These are phyloP conservation scores for Patellifolia procumbens DNA, from an alignment of 179 eudicot genomes.

Conservation along the genomic window DNA sequence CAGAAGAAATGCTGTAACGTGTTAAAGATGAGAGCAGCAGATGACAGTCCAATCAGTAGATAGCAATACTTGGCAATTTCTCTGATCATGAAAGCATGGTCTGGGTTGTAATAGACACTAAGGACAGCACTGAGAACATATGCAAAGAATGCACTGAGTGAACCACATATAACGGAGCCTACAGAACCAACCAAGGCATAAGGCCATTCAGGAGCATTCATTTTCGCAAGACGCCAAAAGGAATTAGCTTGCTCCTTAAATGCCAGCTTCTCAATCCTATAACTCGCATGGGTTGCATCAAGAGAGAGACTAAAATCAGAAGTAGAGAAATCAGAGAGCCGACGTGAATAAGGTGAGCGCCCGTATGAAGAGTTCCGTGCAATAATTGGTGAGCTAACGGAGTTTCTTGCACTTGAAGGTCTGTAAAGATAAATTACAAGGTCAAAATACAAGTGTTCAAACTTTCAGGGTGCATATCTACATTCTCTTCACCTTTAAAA, in stretches of 20 bases:
- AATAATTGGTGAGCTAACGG: constrained; percentile 95
- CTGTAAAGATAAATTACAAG: constrained; percentile 40
- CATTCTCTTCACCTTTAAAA: too few species aligned
- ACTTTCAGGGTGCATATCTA: too few species aligned
- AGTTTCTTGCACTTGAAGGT: constrained; percentile 99
- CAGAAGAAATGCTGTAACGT: constrained; percentile 91
- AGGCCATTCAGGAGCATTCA: constrained; percentile 97
- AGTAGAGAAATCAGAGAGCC: constrained; percentile 94
- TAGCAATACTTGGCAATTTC: constrained; percentile 89
- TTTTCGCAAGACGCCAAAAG: constrained; percentile 88
- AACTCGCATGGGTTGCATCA: constrained; percentile 64
- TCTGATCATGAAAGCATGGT: constrained; percentile 75
- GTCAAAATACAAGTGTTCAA: not conserved
- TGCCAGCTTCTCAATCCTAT: constrained; percentile 78
- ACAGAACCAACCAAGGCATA: constrained; percentile 80
- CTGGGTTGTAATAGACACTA: constrained; percentile 85
- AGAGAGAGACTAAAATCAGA: constrained; percentile 85
- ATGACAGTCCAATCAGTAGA: constrained; percentile 83
- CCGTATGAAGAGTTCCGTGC: constrained; percentile 94
- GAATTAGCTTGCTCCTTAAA: constrained; percentile 97
- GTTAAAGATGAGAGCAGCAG: constrained; percentile 92
- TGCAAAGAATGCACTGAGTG: constrained; percentile 96
- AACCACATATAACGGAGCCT: constrained; percentile 88
- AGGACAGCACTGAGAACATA: constrained; percentile 93
- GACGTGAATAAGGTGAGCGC: constrained; percentile 95